These are phyloP conservation scores for Penicillium odoratum DNA, from an alignment of 495 filamentous ascomycete species.

Conservation along the genomic window DNA sequence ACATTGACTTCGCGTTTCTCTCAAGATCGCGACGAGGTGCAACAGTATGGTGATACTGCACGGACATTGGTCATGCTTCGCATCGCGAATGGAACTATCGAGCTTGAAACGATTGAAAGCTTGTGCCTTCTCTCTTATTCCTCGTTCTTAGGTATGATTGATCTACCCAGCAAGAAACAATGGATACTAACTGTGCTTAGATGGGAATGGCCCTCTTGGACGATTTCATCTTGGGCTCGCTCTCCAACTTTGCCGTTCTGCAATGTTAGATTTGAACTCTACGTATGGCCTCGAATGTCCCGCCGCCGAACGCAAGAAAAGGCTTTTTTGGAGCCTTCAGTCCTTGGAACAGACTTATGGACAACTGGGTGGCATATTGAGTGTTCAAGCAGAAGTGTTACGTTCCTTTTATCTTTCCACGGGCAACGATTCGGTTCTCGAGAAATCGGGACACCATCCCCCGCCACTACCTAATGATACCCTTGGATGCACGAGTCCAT, in stretches of 20 bases:
- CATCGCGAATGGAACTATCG: slow-evolving; percentile 47
- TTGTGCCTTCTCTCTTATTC: slow-evolving; percentile 46
- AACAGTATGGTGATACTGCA: slow-evolving; percentile 43
- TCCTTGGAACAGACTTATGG: slow-evolving; percentile 42
- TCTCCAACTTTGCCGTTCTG: slow-evolving; percentile 46
- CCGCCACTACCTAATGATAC: slow-evolving; percentile 41
- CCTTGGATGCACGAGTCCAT: slow-evolving; percentile 29
- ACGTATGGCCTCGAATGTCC: slow-evolving; percentile 32
- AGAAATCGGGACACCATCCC: slow-evolving; percentile 21
- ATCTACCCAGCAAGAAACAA: neutral
- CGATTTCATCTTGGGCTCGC: slow-evolving; percentile 46
- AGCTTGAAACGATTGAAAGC: slow-evolving; percentile 46
- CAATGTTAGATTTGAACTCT: slow-evolving; percentile 42
- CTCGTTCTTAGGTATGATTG: slow-evolving; percentile 40
- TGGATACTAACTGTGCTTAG: slow-evolving; percentile 22
- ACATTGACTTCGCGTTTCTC: slow-evolving; percentile 45
- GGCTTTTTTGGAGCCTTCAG: slow-evolving; percentile 48
- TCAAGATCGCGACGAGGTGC: slow-evolving; percentile 36
- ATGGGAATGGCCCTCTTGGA: slow-evolving; percentile 41
- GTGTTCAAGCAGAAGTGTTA: slow-evolving; percentile 33
- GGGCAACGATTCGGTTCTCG: slow-evolving; percentile 18
- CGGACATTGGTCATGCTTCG: slow-evolving; percentile 47
- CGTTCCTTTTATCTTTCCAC: slow-evolving; percentile 32
- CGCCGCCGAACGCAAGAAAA: slow-evolving; percentile 39
- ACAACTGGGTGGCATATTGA: slow-evolving; percentile 42